Evolutionary conservation across 2,329 filamentous ascomycete genomes (phyloP), one percentile per base, ranked within the genome.

Genomic region (Ascochyta fabae): DNA sequence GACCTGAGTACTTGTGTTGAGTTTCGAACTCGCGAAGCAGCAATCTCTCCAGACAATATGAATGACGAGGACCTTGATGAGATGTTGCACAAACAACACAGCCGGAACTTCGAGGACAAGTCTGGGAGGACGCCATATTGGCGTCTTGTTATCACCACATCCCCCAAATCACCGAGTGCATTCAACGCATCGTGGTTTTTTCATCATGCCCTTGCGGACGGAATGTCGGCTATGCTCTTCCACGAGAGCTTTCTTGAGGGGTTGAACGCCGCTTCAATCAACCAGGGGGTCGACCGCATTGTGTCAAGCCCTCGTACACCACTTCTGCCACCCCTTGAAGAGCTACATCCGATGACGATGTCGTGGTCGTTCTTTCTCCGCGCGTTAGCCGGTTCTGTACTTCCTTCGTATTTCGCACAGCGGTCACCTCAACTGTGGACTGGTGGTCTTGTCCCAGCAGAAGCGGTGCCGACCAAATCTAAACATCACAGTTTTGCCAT

Each of bases 141-240:
- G 80, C 75, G 78, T 19, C 64, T 83, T 2, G 59, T 75, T 16
- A 60, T 83, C 22, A 24, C 57, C 5, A 52, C 35, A 8, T 65
- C 29, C 16, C 10, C 49, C 19, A 13, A 16, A 6, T 29, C 44
- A 3, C 39, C 42, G 1, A 27, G 60, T 2, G 61, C 50, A 56
- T 81, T 83, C 54, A 79, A 78, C 0, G 77, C 75, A 1, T 67
- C 66, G 2, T 83, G 80, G 65, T 68, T 81, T 9, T 81, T 73
- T 58, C 81, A 83, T 52, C 81, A 83, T 67, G 77, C 76, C 2
- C 69, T 83, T 45, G 77, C 76, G 3, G 81, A 83, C 59, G 80
- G 80, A 1, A 67, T 66, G 8, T 80, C 79, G 0, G 79, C 77
- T 0, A 72, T 79, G 26, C 70, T 77, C 0, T 82, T 83, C 56